Evolutionary conservation across 1,284 basidiomycete genomes (phyloP), one percentile per base, ranked within the genome.

Genomic region (Leccinum solheimii): DNA sequence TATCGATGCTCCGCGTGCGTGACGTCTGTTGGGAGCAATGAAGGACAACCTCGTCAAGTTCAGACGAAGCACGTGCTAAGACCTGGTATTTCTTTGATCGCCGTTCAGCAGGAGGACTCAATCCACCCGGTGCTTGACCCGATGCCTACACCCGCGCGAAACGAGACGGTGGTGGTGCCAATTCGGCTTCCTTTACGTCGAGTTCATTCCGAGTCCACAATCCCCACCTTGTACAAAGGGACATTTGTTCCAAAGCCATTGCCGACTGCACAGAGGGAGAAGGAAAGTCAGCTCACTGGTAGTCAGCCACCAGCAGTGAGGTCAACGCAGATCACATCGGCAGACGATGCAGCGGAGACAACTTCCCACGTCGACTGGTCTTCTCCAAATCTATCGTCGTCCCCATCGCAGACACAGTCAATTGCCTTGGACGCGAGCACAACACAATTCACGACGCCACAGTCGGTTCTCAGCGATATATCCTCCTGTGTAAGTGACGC

Each of bases 391-490:
- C 14, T 57, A n/a, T 62, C 49, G 7, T 58, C 64, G 0, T 59
- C 45, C 21, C 58, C 34, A 10, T 62, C 61, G 1, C 67, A 52
- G 27, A 66, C 14, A 19, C 57, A 58, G 66, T 48, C 16, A 1
- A 49, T 67, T 5, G 34, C 55, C 1, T 10, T 57, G 16, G 8
- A n/a, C 7, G 11, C 14, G 8, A 34, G 40, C 6, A 26, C 23
- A 8, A 21, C 51, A 4, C 45, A 27, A 5, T 27, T 30, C 19
- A 40, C 53, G 26, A 57, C 48, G 2, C 16, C 32, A 14, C 21
- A 30, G 0, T 50, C 21, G 3, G 43, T 40, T 9, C 38, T 40
- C 1, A 9, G 8, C 3, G 49, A 58, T 5, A 51, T 30, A 11
- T 32, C 26, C 9, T 16, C 14, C 11, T n/a, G 9, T n/a, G 16